A percentile compares a stretch with the other conserved stretches of the same genome.
Conservation (phyloP, 1,284 basidiomycete genomes). For the Malassezia sp. region DNA sequence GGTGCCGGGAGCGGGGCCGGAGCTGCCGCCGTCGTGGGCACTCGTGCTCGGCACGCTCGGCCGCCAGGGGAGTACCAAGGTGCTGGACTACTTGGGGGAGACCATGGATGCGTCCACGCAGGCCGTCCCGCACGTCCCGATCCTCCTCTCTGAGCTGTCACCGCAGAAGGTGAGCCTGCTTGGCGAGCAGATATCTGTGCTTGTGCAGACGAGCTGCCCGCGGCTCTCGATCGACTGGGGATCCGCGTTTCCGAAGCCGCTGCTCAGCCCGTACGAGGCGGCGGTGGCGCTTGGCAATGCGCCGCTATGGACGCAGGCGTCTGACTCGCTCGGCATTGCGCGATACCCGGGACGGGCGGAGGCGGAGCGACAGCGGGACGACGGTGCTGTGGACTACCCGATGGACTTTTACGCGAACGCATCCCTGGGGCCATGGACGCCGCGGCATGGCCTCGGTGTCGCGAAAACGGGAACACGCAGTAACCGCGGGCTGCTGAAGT, state of each 20-base stretch:
- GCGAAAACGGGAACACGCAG: conserved; percentile 24
- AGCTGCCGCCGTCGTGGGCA: conserved; percentile 57
- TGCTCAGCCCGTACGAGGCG: conserved; percentile 88
- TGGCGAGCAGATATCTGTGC: conserved; percentile 62
- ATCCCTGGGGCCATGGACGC: conserved; percentile 52
- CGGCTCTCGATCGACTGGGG: conserved; percentile 90
- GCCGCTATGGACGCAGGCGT: conserved; percentile 53
- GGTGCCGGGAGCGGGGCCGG: conserved; percentile 21
- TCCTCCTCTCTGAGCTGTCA: conserved; percentile 87
- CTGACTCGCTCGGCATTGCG: conserved; percentile 45
- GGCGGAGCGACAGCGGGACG: no score
- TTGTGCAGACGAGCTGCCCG: conserved; percentile 91
- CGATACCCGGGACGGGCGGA: conserved; percentile 26
- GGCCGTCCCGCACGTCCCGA: conserved; percentile 63
- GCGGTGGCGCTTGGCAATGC: conserved; percentile 69
- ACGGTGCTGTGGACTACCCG: conserved; percentile 57
- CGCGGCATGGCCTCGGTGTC: conserved; percentile 43
- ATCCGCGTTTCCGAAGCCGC: conserved; percentile 68
- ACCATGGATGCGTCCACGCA: conserved; percentile 20
- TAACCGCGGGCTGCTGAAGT: conserved; percentile 30
- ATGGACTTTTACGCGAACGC: conserved; percentile 91
- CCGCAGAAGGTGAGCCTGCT: conserved; percentile 84
- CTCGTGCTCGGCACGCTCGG: conserved; percentile 92
- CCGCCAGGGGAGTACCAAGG: conserved; percentile 79
- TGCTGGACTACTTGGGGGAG: conserved; percentile 54